Percentiles rank a stretch among this genome's conserved stretches.
Evolutionary conservation across 1,139 yeast species (phyloP).

Genomic region (Yamadazyma conglobata): DNA sequence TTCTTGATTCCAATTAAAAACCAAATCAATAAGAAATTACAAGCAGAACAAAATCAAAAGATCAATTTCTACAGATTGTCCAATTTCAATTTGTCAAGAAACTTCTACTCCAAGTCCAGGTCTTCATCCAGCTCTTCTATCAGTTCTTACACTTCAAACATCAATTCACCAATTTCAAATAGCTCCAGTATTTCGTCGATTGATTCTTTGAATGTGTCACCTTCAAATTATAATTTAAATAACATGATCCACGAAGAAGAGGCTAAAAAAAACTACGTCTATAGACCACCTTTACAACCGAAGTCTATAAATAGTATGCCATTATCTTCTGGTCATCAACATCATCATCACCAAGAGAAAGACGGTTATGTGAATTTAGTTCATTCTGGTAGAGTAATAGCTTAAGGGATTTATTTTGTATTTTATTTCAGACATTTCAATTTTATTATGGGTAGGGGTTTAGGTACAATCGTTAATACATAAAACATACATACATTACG

Average conservation of each 20-base stretch:
- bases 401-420: constrained; percentile 5
- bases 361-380: constrained; percentile 7
- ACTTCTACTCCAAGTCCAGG: constrained; percentile 7
- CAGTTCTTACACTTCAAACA: constrained; percentile 9
- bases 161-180: constrained; percentile 8
- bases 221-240: constrained; percentile 3
- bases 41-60: constrained; percentile 32
- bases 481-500: too few species aligned
- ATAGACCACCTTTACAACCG: constrained; percentile 13
- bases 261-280: constrained; percentile 8
- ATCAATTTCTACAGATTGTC: constrained; percentile 39
- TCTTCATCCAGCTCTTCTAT: constrained; percentile 12
- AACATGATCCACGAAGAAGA: constrained; percentile 7
- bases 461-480: too few species aligned
- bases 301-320: constrained; percentile 10
- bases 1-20: constrained; percentile 70
- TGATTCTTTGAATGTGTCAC: constrained; percentile 9
- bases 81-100: constrained; percentile 13
- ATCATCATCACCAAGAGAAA: constrained; percentile 3
- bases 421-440: too few species aligned
- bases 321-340: constrained; percentile 6
- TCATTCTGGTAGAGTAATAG: constrained; percentile 10
- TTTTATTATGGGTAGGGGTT: too few species aligned
- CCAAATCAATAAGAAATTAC: constrained; percentile 24
- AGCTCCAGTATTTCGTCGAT: constrained; percentile 7